Conservation (phyloP, 176 grass and related monocot genomes). For the Musa itinerans region DNA sequence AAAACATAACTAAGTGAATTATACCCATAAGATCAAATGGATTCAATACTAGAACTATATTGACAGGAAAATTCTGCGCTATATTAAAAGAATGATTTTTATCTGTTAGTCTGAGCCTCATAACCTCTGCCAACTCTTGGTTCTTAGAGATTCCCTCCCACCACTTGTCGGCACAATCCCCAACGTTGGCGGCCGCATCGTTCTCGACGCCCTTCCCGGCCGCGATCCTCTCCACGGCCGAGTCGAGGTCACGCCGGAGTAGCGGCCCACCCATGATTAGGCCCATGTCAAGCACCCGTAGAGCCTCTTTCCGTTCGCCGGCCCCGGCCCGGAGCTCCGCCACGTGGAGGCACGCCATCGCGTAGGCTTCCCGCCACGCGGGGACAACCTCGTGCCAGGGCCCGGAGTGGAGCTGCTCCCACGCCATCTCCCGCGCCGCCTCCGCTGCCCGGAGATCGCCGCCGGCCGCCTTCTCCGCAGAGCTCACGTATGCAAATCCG, state of each 20-base stretch:
- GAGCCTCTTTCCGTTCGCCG: conserved; percentile 41
- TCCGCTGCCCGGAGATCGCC: conserved; percentile 79
- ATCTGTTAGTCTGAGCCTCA: not conserved
- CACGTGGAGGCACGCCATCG: conserved; percentile 77
- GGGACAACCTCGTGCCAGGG: conserved; percentile 53
- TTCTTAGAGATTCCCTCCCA: conserved; percentile 34
- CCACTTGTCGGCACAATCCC: conserved; percentile 32
- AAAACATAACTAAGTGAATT: not conserved
- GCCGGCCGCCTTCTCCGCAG: conserved; percentile 61
- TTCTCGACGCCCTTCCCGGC: conserved; percentile 1
- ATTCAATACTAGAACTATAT: not conserved
- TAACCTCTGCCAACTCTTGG: conserved; percentile 52
- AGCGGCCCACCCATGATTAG: conserved; percentile 85
- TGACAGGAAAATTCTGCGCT: not conserved
- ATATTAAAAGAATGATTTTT: not conserved
- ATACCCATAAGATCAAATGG: not conserved
- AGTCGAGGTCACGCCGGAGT: conserved; percentile 58
- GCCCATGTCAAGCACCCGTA: conserved; percentile 82
- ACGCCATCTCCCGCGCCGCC: conserved; percentile 87
- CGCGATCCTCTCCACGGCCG: conserved; percentile 33
- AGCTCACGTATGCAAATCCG: conserved; percentile 83
- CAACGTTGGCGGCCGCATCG: not conserved
- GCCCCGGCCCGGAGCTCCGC: conserved; percentile 35
- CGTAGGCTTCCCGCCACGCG: conserved; percentile 76
- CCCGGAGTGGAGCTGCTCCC: conserved; percentile 90